Evolutionary conservation across 2,329 filamentous ascomycete species (phyloP).

Genomic region (Aspergillus versicolor): DNA sequence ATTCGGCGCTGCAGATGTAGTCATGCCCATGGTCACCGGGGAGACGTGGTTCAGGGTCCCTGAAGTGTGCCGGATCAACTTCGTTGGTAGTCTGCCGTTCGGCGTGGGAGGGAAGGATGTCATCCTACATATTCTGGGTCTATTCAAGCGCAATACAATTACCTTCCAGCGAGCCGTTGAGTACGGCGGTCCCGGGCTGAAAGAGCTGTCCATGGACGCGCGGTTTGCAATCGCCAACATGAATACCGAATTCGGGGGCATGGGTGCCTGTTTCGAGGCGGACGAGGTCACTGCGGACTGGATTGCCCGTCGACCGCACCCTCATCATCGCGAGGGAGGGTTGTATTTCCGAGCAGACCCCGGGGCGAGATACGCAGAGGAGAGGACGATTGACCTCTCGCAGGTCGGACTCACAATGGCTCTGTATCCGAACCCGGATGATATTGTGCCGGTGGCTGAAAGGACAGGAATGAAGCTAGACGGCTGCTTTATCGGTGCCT

Average conservation of each 20-base stretch:
- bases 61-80: neutral
- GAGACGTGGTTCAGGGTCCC: conserved; percentile 1
- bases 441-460: neutral
- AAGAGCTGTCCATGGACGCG: neutral
- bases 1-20: neutral
- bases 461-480: neutral
- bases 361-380: neutral
- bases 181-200: neutral
- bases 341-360: neutral
- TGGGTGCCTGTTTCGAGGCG: neutral
- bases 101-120: neutral
- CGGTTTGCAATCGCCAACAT: conserved; percentile 1
- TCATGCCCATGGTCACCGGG: neutral
- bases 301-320: neutral
- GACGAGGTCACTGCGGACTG: neutral
- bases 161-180: neutral
- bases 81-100: neutral
- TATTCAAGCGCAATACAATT: neutral
- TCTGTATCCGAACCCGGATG: neutral
- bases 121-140: neutral
- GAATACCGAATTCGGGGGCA: neutral
- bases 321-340: neutral
- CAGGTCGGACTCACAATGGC: neutral
- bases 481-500: neutral
- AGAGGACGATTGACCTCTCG: neutral